Percentiles rank a stretch among this genome's conserved stretches.
These are phyloP conservation scores for Coelastrella sp. DNA, from an alignment of 139 green algal genomes.

Conservation along the genomic window DNA sequence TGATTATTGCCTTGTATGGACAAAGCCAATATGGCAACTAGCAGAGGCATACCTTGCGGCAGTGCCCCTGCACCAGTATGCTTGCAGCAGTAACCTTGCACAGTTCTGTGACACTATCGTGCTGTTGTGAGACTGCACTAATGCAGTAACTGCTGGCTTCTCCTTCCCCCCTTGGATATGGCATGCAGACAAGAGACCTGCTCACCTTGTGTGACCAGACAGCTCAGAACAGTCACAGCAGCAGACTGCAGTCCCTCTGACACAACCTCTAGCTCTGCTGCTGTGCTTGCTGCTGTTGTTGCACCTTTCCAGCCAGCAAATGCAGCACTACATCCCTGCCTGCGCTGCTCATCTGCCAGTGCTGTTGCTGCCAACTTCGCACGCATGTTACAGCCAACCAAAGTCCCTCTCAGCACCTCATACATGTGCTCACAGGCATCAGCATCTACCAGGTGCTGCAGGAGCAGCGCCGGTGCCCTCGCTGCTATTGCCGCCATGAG, in stretches of 20 bases:
- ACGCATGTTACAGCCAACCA: constrained; percentile 13
- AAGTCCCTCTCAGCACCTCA: constrained; percentile 33
- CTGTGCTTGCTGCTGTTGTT: not conserved
- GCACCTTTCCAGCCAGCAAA: not conserved
- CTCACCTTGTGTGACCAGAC: constrained; percentile 22
- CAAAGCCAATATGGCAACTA: no score
- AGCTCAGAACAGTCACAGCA: constrained; percentile 17
- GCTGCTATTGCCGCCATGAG: not conserved
- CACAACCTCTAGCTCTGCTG: not conserved
- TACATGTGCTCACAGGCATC: constrained; percentile 37
- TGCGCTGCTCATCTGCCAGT: not conserved
- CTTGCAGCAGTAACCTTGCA: no score
- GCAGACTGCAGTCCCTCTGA: constrained; percentile 27
- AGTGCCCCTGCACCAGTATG: no score
- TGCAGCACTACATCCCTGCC: not conserved
- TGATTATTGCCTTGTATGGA: no score
- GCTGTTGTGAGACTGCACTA: no score
- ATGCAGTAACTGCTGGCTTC: no score
- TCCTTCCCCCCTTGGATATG: no score
- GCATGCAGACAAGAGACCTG: not conserved
- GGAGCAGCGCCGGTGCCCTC: not conserved
- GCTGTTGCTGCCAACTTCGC: not conserved
- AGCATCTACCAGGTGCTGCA: constrained; percentile 4
- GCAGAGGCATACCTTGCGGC: not conserved
- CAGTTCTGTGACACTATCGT: no score